Conservation (phyloP, 2,329 filamentous ascomycete genomes). For the Fusarium tuaranense region DNA sequence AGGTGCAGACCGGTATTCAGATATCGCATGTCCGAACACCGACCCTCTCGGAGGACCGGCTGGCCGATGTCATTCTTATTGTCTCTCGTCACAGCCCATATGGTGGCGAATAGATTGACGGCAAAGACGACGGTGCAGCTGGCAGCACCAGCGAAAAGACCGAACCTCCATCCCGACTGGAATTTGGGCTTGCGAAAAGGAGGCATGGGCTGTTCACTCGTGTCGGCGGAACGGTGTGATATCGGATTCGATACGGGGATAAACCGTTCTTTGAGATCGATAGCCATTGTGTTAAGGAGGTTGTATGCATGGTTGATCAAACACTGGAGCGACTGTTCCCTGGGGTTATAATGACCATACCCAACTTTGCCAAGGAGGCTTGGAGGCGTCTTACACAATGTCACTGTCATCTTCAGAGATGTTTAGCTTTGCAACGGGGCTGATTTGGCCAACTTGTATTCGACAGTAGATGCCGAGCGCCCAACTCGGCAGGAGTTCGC, state of each 20-base stretch:
- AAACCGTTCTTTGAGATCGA: background rate
- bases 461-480: no score
- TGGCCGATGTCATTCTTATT: background rate
- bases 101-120: background rate
- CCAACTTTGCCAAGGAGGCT: background rate
- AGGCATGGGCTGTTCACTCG: background rate
- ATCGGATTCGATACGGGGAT: background rate
- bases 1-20: conserved; percentile 17
- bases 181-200: background rate
- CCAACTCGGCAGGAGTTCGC: no score
- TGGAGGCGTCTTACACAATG: no score
- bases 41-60: background rate
- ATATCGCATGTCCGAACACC: background rate
- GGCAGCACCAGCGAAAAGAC: background rate
- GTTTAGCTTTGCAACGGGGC: no score
- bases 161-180: conserved; percentile 1
- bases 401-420: no score
- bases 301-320: background rate
- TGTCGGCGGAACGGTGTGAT: background rate
- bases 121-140: background rate
- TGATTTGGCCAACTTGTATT: no score
- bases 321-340: background rate
- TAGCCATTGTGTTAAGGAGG: background rate
- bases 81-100: background rate
- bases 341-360: background rate